Conservation (phyloP, 257 asterid genomes). For the Orobanche coerulescens region DNA sequence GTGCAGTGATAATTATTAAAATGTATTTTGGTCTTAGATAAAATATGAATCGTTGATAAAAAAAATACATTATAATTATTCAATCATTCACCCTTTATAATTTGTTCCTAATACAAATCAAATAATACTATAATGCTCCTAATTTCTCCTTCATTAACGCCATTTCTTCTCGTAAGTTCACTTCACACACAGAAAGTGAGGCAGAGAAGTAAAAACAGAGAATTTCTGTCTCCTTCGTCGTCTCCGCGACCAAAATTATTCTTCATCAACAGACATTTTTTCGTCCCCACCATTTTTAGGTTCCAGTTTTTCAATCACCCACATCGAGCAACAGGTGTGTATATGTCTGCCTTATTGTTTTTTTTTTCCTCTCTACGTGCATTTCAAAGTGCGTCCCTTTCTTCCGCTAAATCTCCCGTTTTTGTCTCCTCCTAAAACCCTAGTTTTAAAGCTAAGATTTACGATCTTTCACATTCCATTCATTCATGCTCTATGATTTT, state of each 20-base stretch:
- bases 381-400: background rate
- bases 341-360: background rate
- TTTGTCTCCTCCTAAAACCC: constrained; percentile 33
- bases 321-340: constrained; percentile 24
- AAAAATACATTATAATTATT: too few species aligned
- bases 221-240: constrained; percentile 5
- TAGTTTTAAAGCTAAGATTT: constrained; percentile 11
- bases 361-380: background rate
- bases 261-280: background rate
- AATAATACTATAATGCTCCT: too few species aligned
- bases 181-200: constrained; percentile 14
- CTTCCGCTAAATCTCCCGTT: background rate
- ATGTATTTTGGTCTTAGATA: too few species aligned
- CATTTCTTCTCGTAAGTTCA: constrained; percentile 18
- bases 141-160: background rate
- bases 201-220: constrained; percentile 8
- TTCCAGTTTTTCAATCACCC: constrained; percentile 6
- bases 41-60: too few species aligned
- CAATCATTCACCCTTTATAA: too few species aligned
- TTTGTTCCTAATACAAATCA: too few species aligned
- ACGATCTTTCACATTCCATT: background rate
- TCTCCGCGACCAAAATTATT: constrained; percentile 4
- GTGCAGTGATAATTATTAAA: too few species aligned
- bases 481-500: background rate
- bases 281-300: background rate